Percentiles rank a stretch among this genome's conserved stretches.
These are phyloP conservation scores for Xylaria sp. DNA, from an alignment of 2,329 filamentous ascomycete genomes.

Conservation along the genomic window DNA sequence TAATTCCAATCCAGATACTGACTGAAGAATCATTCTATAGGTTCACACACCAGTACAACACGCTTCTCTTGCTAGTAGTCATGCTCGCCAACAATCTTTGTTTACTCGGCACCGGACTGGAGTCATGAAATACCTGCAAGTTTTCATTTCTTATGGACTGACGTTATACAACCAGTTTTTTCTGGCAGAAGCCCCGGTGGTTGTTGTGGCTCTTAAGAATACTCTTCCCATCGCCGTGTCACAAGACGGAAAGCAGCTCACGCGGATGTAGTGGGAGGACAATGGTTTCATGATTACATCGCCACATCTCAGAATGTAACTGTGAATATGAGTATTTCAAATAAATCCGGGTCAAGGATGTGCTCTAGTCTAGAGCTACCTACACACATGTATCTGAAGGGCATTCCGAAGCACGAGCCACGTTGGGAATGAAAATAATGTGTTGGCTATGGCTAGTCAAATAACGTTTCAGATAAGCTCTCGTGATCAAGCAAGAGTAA, in stretches of 20 bases:
- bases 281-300: neutral
- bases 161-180: too few species aligned
- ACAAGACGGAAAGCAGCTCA: neutral
- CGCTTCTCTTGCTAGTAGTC: neutral
- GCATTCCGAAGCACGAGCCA: neutral
- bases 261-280: too few species aligned
- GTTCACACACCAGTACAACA: neutral
- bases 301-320: neutral
- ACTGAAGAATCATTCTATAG: neutral
- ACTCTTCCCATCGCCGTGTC: neutral
- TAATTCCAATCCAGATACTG: neutral
- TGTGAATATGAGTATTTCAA: neutral
- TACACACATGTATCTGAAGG: neutral
- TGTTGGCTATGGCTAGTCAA: neutral
- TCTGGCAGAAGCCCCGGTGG: too few species aligned
- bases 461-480: neutral
- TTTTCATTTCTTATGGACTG: too few species aligned
- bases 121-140: too few species aligned
- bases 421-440: neutral
- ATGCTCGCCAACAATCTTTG: neutral
- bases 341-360: neutral
- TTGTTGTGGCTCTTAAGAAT: neutral
- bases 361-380: too few species aligned
- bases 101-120: too few species aligned
- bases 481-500: neutral